Base-by-base conservation (phyloP, 1,284 basidiomycete genomes). In the Xerocomus minutiporus region DNA sequence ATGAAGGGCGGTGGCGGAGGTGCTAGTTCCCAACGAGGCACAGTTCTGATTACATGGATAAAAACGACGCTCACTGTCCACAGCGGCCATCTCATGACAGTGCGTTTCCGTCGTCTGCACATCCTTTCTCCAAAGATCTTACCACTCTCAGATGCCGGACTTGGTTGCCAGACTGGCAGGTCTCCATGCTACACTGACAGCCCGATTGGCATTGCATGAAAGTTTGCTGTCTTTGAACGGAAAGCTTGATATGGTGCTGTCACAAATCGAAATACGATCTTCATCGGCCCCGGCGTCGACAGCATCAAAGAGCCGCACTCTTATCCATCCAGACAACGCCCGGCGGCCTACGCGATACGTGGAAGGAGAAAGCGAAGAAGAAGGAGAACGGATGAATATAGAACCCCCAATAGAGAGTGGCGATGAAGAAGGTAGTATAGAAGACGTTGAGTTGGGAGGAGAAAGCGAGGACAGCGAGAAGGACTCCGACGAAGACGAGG, bases 21-120 rank as follows among this genome's bases (percentile, higher is more conserved):
- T 29, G 87, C 93, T 43, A 91, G 89, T 65, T 86, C 93, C 41
- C 91, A 94, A 67, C 75, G 92, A 56, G 93, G 88, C n/a, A 81
- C 82, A 28, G 85, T 85, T 20, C 78, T 97, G 28, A 81, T 97
- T 48, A 81, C 80, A 50, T 99, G 97, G 97, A 82, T 98, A 48
- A 88, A 88, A 69, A 86, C 86, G 9, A 90, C 93, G 4, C 75
- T 99, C 51, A 80, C 88, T 28, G 81, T 93, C 40, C 94, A 98
- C 68, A 90, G 93, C 53, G 89, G 88, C 1, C 90, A 98, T 72
- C 80, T 99, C 50, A 92, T 99, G 87, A 95, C 94, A 41, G 93
- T 94, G 61, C 62, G 86, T 79, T 45, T 20, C 45, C 48, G 49
- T 41, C 28, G 15, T 53, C 38, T 34, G 13, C 20, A 20, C 26